Conservation (phyloP, 441 rosid species). For the Mallotus japonicus region DNA sequence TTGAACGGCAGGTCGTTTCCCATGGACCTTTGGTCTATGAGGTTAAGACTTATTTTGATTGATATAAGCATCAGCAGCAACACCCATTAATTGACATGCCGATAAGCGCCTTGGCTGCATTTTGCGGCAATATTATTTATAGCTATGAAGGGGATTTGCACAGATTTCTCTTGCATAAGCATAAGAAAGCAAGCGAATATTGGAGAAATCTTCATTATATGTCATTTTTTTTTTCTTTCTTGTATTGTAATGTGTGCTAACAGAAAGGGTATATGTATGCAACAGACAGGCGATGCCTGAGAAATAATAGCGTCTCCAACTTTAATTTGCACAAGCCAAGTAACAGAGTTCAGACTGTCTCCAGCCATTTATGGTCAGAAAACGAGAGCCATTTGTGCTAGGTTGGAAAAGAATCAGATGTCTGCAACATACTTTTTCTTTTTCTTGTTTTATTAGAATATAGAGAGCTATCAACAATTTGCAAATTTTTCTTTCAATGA, state of each 20-base stretch:
- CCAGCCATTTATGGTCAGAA: slow-evolving; percentile 17
- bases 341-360: slow-evolving; percentile 10
- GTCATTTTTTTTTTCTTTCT: neutral
- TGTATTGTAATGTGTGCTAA: neutral
- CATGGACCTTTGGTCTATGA: no score
- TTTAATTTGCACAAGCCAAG: slow-evolving; percentile 7
- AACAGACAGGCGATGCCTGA: neutral
- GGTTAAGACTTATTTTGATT: no score
- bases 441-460: slow-evolving; percentile 5
- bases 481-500: neutral
- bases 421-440: slow-evolving; percentile 1
- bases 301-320: slow-evolving; percentile 5
- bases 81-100: no score
- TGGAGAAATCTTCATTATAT: neutral
- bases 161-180: no score
- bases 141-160: no score
- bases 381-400: slow-evolving; percentile 12
- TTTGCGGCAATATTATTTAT: no score
- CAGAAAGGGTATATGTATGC: neutral
- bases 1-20: no score
- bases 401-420: slow-evolving; percentile 21
- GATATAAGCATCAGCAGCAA: no score
- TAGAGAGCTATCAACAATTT: slow-evolving; percentile 5
- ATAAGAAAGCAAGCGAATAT: neutral
- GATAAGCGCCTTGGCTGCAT: no score